These are phyloP conservation scores for Colletotrichum musae DNA, from an alignment of 2,329 filamentous ascomycete species.

Conservation along the genomic window DNA sequence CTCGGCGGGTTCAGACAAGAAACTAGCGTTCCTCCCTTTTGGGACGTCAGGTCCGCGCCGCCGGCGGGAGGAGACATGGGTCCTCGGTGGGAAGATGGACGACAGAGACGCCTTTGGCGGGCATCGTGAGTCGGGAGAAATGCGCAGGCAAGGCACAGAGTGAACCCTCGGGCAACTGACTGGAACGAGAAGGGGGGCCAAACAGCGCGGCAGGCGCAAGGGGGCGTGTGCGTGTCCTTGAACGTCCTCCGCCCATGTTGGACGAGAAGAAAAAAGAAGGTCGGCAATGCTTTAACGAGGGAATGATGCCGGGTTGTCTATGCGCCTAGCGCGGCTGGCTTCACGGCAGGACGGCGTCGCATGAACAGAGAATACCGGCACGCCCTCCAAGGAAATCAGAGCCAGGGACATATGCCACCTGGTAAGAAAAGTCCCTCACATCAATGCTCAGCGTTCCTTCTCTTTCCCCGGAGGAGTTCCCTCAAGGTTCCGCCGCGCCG, in stretches of 20 bases:
- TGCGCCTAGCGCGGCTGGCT: constrained; percentile 16
- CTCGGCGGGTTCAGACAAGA: constrained; percentile 5
- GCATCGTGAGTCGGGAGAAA: constrained; percentile 5
- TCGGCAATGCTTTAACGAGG: constrained; percentile 29
- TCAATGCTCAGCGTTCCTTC: not conserved
- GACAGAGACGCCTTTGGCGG: constrained; percentile 1
- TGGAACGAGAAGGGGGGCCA: not conserved
- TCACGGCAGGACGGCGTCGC: constrained; percentile 4
- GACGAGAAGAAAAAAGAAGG: too few relatives aligned
- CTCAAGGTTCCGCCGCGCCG: constrained; percentile 1
- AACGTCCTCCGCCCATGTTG: too few relatives aligned
- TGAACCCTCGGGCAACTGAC: too few relatives aligned
- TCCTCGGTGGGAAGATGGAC: not conserved
- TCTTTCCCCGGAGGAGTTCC: not conserved
- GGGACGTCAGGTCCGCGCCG: constrained; percentile 26
- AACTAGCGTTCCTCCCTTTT: constrained; percentile 34
- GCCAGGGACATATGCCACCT: constrained; percentile 3
- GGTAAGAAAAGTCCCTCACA: not conserved
- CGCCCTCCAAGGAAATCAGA: constrained; percentile 2
- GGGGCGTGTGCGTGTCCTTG: too few relatives aligned
- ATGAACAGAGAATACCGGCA: constrained; percentile 18
- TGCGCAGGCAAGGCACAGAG: not conserved
- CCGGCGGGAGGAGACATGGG: not conserved
- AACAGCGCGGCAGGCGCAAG: not conserved
- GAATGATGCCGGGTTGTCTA: not conserved